Conservation (phyloP, 805 yeast genomes). For the Pichia occidentalis region DNA sequence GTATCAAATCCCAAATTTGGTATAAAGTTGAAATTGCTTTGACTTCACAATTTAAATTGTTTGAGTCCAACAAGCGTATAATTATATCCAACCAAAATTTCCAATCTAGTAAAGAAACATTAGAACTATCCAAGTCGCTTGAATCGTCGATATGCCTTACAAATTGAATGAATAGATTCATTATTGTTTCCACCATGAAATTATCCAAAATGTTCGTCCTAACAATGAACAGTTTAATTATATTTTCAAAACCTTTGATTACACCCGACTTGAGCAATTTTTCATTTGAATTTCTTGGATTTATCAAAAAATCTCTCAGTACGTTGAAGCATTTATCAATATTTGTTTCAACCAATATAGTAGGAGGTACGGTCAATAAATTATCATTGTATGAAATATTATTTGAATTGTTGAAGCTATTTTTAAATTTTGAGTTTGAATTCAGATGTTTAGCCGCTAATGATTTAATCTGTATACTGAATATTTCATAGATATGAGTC, state of each 20-base stretch:
- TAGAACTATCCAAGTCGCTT: too few relatives aligned
- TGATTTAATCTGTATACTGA: constrained; percentile 21
- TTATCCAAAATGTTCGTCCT: constrained; percentile 23
- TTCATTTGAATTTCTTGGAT: constrained; percentile 28
- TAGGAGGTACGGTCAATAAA: constrained; percentile 7
- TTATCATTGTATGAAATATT: constrained; percentile 1
- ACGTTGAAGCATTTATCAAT: constrained; percentile 29
- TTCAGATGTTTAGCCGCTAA: constrained; percentile 5
- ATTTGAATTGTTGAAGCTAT: constrained; percentile 2
- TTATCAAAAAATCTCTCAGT: constrained; percentile 32
- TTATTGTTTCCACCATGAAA: constrained; percentile 19
- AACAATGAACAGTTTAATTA: constrained; percentile 20
- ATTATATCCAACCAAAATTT: constrained; percentile 64
- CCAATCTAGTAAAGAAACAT: constrained; percentile 47
- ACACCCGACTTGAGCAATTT: constrained; percentile 18
- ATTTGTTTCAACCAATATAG: constrained; percentile 19
- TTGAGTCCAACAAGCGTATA: constrained; percentile 53
- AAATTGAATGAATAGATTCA: constrained; percentile 22
- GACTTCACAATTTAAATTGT: constrained; percentile 54
- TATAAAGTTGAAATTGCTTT: constrained; percentile 61
- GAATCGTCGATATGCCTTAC: constrained; percentile 19
- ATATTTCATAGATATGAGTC: constrained; percentile 40
- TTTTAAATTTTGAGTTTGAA: background rate
- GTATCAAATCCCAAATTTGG: constrained; percentile 68
- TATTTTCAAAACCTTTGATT: constrained; percentile 20